These are phyloP conservation scores for Cystobasidium sp. DNA, from an alignment of 1,284 basidiomycete species.

Conservation along the genomic window DNA sequence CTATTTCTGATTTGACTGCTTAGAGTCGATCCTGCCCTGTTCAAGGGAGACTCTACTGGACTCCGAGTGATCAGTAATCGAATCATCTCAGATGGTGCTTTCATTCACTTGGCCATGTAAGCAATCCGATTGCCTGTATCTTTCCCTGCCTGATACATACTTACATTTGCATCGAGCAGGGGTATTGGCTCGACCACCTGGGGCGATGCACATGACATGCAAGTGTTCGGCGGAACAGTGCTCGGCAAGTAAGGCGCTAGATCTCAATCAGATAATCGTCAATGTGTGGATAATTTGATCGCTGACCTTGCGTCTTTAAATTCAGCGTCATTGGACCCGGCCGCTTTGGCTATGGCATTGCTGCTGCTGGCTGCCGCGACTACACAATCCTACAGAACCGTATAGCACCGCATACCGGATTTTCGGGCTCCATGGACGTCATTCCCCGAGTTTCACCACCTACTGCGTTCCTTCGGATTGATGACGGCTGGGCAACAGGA, in stretches of 20 bases:
- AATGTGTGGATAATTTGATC: neutral
- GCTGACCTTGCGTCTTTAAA: neutral
- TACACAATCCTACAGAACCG: constrained; percentile 50
- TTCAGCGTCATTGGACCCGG: constrained; percentile 50
- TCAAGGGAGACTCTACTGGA: constrained; percentile 49
- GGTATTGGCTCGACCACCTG: constrained; percentile 43
- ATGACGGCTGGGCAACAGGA: constrained; percentile 46
- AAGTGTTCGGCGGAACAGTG: constrained; percentile 49
- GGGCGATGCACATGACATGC: constrained; percentile 38
- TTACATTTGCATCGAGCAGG: neutral
- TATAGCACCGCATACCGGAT: constrained; percentile 46
- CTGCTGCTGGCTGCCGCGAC: constrained; percentile 48
- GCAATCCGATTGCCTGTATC: neutral
- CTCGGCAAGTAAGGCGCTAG: constrained; percentile 45
- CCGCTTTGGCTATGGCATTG: constrained; percentile 52
- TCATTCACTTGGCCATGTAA: constrained; percentile 52
- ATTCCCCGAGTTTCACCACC: constrained; percentile 49
- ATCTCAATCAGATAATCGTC: neutral
- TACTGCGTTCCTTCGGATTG: constrained; percentile 48
- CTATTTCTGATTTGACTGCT: neutral
- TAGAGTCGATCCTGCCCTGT: constrained; percentile 52
- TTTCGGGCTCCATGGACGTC: constrained; percentile 47
- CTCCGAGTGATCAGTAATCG: constrained; percentile 51
- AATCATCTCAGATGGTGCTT: constrained; percentile 51
- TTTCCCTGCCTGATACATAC: neutral